Conservation (phyloP, 768 basidiomycete genomes). For the Coprinopsis cinerea region DNA sequence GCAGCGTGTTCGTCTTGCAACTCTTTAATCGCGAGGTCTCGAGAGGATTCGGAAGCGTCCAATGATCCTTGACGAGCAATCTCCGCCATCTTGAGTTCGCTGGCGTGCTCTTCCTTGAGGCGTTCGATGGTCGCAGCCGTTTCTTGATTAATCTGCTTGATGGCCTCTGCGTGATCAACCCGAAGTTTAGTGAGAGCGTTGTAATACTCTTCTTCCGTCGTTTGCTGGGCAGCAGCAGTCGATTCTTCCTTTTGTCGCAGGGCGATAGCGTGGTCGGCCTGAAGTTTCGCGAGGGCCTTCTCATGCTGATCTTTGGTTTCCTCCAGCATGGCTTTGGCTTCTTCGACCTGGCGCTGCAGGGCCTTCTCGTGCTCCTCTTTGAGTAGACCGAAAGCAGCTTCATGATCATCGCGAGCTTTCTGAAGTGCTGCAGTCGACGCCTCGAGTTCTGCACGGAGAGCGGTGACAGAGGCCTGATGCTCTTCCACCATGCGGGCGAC, state of each 20-base stretch:
- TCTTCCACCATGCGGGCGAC: constrained; percentile 22
- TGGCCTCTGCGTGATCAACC: constrained; percentile 58
- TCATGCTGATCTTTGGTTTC: constrained; percentile 51
- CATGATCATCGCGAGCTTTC: constrained; percentile 50
- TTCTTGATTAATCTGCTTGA: constrained; percentile 58
- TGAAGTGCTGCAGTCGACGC: constrained; percentile 37
- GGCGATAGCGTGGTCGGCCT: constrained; percentile 47
- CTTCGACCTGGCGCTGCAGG: constrained; percentile 47
- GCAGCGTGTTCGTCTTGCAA: constrained; percentile 71
- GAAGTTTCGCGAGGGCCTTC: constrained; percentile 38
- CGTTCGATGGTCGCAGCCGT: constrained; percentile 59
- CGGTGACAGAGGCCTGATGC: neutral
- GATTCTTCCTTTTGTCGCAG: constrained; percentile 60
- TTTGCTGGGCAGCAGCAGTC: constrained; percentile 49
- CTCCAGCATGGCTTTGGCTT: constrained; percentile 45
- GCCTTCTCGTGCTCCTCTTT: constrained; percentile 47
- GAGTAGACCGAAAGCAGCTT: constrained; percentile 54
- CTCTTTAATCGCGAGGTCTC: constrained; percentile 51
- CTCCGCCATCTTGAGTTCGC: constrained; percentile 67
- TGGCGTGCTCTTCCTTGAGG: constrained; percentile 70
- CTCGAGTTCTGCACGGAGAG: constrained; percentile 39
- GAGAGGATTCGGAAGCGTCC: constrained; percentile 67
- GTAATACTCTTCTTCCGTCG: constrained; percentile 78
- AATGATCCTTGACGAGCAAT: constrained; percentile 70
- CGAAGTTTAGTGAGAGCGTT: constrained; percentile 75